Evolutionary conservation across 1,284 basidiomycete species (phyloP), one percentile per base, ranked within the genome.

Genomic region (Stygiomarasmius scandens): DNA sequence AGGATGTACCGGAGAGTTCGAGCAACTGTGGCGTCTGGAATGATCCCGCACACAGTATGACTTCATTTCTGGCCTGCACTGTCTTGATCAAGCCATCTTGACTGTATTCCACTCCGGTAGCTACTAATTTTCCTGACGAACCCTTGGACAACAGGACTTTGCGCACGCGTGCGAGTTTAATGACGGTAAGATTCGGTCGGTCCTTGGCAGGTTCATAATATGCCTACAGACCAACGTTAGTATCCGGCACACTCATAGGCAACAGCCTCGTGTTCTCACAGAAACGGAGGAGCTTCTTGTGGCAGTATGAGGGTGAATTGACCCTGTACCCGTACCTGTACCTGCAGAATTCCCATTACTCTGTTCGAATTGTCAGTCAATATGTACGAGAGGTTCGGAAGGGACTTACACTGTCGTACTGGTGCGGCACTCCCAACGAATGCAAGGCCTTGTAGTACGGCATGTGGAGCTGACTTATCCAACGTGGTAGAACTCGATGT

Each of bases 11-110:
- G 23, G 54, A 55, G 11, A 49, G 19, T 27, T 59, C 58, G 9
- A 59, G 36, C 9, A 59, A 10, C 45, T 59, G 58, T 9, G 58
- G 58, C 1, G 58, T 55, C 20, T 56, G 49, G 27, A 52, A 52
- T 36, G 54, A 46, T 14, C 58, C 58, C 53, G 24, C 36, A 24
- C 1, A 49, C n/a, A 59, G 22, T n/a, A 59, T 55, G 2, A 59
- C 46, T 23, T 59, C 58, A 16, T 56, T 55, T 11, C 25, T n/a
- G 12, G 38, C 54, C 16, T 27, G 20, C 11, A 48, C 49, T 16
- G n/a, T 47, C 20, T 36, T 29, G 10, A 11, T 55, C 22, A 48
- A 3, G 12, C 49, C 58, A 34, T 53, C 46, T 3, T 46, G 23
- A 29, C 52, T 23, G 14, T 47, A 51, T 12, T 59, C 54, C 8